A percentile compares a stretch with the other conserved stretches of the same genome.
These are phyloP conservation scores for Trichoderma brevicompactum DNA, from an alignment of 2,329 filamentous ascomycete species.

Conservation along the genomic window DNA sequence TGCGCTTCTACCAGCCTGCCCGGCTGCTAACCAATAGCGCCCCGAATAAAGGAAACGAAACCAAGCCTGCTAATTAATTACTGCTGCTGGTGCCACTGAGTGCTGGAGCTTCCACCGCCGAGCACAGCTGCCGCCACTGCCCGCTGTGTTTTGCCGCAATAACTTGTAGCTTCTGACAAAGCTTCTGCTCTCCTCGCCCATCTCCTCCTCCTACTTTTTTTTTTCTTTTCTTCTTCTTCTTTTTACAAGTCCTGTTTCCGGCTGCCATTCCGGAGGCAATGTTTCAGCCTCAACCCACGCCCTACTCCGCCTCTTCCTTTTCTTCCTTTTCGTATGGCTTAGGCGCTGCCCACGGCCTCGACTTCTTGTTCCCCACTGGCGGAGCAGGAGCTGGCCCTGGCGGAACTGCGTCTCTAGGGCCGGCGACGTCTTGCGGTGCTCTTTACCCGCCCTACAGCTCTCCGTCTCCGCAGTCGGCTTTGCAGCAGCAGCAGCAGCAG, in stretches of 20 bases:
- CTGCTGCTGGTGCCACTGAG: not conserved
- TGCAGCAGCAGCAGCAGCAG: conserved; percentile 1
- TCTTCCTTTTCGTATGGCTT: conserved; percentile 46
- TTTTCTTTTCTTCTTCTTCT: not conserved
- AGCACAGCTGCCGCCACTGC: not conserved
- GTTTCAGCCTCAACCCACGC: conserved; percentile 60
- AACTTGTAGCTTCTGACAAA: not conserved
- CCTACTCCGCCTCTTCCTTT: conserved; percentile 51
- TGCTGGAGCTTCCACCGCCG: conserved; percentile 3
- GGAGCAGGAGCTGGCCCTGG: conserved; percentile 19
- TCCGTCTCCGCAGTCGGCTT: conserved; percentile 12
- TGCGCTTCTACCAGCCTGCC: too few relatives aligned
- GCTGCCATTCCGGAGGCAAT: conserved; percentile 47
- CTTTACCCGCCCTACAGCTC: conserved; percentile 21
- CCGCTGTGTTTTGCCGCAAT: not conserved
- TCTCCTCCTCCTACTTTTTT: not conserved
- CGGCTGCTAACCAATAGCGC: not conserved
- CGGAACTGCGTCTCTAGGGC: conserved; percentile 5
- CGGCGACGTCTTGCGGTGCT: not conserved
- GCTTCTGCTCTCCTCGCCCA: not conserved
- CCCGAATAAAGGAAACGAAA: not conserved
- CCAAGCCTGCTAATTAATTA: too few relatives aligned
- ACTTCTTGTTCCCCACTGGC: conserved; percentile 31
- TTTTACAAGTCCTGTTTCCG: not conserved
- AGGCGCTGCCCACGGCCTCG: conserved; percentile 34